phyloP scores from a whole-genome alignment of 2,329 filamentous ascomycete species.

The Thielaviopsis euricoi region DNA sequence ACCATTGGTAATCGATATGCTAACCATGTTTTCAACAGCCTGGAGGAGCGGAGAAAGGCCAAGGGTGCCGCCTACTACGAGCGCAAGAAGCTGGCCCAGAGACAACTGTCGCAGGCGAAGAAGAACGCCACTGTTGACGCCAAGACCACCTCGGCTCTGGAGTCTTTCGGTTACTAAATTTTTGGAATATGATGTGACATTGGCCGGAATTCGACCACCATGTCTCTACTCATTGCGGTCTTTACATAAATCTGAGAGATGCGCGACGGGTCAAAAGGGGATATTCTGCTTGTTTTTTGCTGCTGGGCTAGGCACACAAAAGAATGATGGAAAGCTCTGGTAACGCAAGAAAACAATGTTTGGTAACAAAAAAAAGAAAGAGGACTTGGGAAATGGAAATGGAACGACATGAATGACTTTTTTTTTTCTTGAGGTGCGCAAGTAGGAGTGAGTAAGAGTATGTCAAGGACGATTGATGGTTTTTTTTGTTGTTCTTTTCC shows the following conservation, averaged over 20 bases:
- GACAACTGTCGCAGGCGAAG: slow-evolving; percentile 83
- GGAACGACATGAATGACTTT: slow-evolving; percentile 11
- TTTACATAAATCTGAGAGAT: slow-evolving; percentile 3
- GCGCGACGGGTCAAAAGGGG: neutral
- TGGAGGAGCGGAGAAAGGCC: slow-evolving; percentile 99
- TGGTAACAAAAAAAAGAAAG: slow-evolving; percentile 12
- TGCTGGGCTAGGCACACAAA: slow-evolving; percentile 11
- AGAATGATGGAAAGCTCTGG: slow-evolving; percentile 10
- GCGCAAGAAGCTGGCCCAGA: slow-evolving; percentile 93
- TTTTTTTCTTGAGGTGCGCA: neutral
- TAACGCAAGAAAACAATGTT: slow-evolving; percentile 3
- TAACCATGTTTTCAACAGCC: slow-evolving; percentile 33
- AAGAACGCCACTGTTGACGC: slow-evolving; percentile 75
- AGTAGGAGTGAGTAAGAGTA: neutral
- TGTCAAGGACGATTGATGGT: neutral
- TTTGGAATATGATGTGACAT: slow-evolving; percentile 6
- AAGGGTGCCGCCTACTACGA: slow-evolving; percentile 99
- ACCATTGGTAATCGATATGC: neutral
- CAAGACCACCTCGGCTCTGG: slow-evolving; percentile 78
- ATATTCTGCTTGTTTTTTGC: slow-evolving; percentile 8
- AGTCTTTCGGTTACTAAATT: slow-evolving; percentile 73
- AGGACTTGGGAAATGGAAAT: slow-evolving; percentile 11
- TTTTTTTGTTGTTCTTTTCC: neutral
- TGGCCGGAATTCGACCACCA: slow-evolving; percentile 4
- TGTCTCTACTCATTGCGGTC: slow-evolving; percentile 3